Conservation (phyloP, 2,329 filamentous ascomycete genomes). For the Didymosphaeria variabile region DNA sequence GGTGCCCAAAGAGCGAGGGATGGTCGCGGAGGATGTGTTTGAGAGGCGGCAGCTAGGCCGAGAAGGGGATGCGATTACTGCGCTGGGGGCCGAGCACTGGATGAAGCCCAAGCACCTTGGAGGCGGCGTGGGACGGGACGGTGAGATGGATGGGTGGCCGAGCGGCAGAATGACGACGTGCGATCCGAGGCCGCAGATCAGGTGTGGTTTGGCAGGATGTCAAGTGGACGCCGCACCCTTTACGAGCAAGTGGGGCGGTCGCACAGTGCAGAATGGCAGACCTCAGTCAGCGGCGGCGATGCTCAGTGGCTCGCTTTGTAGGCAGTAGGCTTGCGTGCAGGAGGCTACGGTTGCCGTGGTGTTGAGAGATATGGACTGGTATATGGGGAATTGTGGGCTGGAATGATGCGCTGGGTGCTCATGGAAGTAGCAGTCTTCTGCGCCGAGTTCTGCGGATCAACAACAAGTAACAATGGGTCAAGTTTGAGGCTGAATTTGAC, state of each 20-base stretch:
- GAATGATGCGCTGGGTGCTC: slow-evolving; percentile 17
- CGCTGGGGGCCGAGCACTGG: slow-evolving; percentile 17
- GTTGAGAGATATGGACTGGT: slow-evolving; percentile 14
- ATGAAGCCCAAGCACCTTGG: slow-evolving; percentile 13
- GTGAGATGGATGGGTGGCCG: slow-evolving; percentile 1
- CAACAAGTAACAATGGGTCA: slow-evolving; percentile 42
- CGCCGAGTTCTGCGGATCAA: slow-evolving; percentile 48
- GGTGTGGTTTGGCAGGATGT: slow-evolving; percentile 19
- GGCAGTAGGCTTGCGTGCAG: slow-evolving; percentile 2
- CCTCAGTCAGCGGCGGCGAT: slow-evolving; percentile 4
- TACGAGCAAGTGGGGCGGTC: slow-evolving; percentile 18
- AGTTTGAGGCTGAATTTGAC: slow-evolving; percentile 40
- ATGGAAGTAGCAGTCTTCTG: slow-evolving; percentile 31
- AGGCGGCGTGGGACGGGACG: slow-evolving; percentile 2
- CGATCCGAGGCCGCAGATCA: slow-evolving; percentile 11
- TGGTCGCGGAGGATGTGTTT: slow-evolving; percentile 18
- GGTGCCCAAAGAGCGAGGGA: slow-evolving; percentile 19
- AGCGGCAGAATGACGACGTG: slow-evolving; percentile 23
- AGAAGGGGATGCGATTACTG: not conserved
- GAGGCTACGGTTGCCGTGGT: slow-evolving; percentile 17
- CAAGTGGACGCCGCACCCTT: slow-evolving; percentile 18
- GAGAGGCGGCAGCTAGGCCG: slow-evolving; percentile 21
- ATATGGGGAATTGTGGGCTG: slow-evolving; percentile 8
- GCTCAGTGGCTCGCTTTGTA: slow-evolving; percentile 11
- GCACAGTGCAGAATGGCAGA: slow-evolving; percentile 21